These are phyloP conservation scores for Botrytis pseudocinerea DNA, from an alignment of 2,329 filamentous ascomycete species.

Conservation along the genomic window DNA sequence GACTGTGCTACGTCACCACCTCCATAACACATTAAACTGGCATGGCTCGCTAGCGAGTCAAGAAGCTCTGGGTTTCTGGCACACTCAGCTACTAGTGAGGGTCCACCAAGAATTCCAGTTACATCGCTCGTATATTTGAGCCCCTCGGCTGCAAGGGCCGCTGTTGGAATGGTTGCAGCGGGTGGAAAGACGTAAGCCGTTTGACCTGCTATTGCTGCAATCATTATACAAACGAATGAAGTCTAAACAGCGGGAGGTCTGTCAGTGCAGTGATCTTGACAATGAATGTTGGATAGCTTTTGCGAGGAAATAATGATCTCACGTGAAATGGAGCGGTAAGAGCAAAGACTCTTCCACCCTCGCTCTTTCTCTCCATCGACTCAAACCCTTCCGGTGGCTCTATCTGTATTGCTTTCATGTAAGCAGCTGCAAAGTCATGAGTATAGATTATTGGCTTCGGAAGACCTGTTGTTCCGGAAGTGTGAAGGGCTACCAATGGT, in stretches of 20 bases:
- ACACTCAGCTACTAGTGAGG: background rate
- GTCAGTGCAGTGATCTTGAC: background rate
- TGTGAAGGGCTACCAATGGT: background rate
- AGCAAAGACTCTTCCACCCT: background rate
- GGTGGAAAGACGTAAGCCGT: background rate
- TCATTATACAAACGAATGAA: background rate
- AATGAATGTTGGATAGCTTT: background rate
- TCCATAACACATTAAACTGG: background rate
- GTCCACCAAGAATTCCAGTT: background rate
- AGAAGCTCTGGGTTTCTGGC: background rate
- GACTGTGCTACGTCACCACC: slow-evolving; percentile 18
- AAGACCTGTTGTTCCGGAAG: background rate
- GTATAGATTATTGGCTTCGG: background rate
- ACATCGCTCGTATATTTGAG: background rate
- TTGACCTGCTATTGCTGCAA: background rate
- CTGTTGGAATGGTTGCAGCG: background rate
- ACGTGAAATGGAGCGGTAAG: background rate
- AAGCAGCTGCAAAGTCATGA: background rate
- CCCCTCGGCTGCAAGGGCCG: background rate
- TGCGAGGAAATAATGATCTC: background rate
- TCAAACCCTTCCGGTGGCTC: background rate
- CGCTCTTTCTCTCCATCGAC: background rate
- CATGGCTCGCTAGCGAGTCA: background rate
- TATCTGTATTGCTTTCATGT: background rate
- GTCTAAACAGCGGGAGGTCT: background rate